These are phyloP conservation scores for Aspergillus pseudoglaucus DNA, from an alignment of 2,329 filamentous ascomycete species.

Conservation along the genomic window DNA sequence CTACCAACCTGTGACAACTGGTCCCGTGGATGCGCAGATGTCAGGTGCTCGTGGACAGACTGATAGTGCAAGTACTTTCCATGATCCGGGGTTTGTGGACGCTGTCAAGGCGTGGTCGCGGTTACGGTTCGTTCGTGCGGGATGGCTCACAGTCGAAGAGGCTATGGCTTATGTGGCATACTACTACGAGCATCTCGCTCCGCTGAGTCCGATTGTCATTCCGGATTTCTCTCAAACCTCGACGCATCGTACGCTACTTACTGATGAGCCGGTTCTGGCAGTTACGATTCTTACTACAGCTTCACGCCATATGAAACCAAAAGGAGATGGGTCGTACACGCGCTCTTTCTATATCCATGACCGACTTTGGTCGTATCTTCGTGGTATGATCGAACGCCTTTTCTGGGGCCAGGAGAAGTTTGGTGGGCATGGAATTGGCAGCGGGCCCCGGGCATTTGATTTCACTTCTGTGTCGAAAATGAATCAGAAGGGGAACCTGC, in stretches of 20 bases:
- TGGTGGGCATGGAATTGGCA: slow-evolving; percentile 59
- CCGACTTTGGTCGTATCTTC: slow-evolving; percentile 88
- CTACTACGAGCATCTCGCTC: slow-evolving; percentile 87
- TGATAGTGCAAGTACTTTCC: slow-evolving; percentile 21
- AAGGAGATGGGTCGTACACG: slow-evolving; percentile 72
- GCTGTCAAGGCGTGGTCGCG: slow-evolving; percentile 83
- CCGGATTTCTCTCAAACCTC: slow-evolving; percentile 81
- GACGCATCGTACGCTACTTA: slow-evolving; percentile 71
- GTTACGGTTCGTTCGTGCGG: slow-evolving; percentile 90
- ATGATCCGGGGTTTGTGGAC: slow-evolving; percentile 44
- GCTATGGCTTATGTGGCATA: slow-evolving; percentile 93
- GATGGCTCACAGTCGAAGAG: slow-evolving; percentile 92
- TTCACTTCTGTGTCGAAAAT: slow-evolving; percentile 51
- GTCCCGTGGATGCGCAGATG: slow-evolving; percentile 20
- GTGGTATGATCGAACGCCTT: slow-evolving; percentile 90
- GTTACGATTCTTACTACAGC: slow-evolving; percentile 88
- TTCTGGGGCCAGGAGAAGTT: slow-evolving; percentile 97
- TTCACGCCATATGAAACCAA: slow-evolving; percentile 75
- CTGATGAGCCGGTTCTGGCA: slow-evolving; percentile 85
- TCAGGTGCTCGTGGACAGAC: slow-evolving; percentile 20
- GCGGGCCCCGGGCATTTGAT: slow-evolving; percentile 63
- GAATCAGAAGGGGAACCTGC: slow-evolving; percentile 64
- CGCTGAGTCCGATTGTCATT: slow-evolving; percentile 86
- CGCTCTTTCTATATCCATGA: slow-evolving; percentile 89
- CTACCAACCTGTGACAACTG: slow-evolving; percentile 35